Evolutionary conservation across 75 land plant genomes (phyloP).

Genomic region (Chamaecyparis obtusa): DNA sequence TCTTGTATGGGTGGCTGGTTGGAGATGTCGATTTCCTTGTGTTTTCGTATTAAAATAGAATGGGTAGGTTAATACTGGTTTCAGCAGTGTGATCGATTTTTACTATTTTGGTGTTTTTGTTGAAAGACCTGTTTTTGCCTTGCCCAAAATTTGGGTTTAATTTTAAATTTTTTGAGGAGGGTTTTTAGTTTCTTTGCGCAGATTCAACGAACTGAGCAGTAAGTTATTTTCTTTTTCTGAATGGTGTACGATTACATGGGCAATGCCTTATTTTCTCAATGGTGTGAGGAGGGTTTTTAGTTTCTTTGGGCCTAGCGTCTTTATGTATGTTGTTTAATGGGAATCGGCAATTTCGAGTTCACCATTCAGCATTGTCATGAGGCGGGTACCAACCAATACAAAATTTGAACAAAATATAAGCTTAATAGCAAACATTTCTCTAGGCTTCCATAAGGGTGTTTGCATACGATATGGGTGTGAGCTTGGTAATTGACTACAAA

Average conservation of each 20-base stretch:
- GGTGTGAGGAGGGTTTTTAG: too few species aligned
- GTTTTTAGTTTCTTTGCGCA: not conserved
- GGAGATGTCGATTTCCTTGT: not conserved
- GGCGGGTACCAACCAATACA: not conserved
- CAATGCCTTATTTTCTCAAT: not conserved
- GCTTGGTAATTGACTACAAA: not conserved
- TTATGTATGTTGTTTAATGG: not conserved
- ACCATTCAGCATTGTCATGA: not conserved
- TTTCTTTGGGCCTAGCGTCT: not conserved
- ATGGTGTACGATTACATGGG: not conserved
- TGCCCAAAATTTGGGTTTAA: not conserved
- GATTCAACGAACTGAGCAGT: not conserved
- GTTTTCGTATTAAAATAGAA: not conserved
- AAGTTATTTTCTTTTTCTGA: not conserved
- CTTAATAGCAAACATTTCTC: not conserved
- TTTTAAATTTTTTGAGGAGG: not conserved
- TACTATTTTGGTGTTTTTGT: not conserved
- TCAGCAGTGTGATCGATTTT: not conserved
- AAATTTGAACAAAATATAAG: not conserved
- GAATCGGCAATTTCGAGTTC: not conserved
- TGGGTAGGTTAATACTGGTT: not conserved
- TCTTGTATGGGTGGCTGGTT: not conserved
- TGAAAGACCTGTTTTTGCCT: not conserved
- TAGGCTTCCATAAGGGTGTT: not conserved
- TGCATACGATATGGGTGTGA: not conserved